Evolutionary conservation across 345 rosid genomes (phyloP).

Genomic region (Pistacia atlantica): DNA sequence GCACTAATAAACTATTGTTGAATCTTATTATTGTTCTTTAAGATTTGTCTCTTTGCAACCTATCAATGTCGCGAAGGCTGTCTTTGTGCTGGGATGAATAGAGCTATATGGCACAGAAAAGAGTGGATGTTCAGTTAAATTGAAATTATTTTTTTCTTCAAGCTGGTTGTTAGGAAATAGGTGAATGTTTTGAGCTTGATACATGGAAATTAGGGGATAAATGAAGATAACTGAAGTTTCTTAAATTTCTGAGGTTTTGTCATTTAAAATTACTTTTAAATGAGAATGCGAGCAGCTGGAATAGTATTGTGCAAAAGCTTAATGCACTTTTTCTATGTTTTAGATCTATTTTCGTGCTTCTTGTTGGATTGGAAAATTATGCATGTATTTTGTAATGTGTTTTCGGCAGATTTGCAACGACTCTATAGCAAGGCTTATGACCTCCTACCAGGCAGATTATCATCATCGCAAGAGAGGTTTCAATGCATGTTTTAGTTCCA

Average conservation of each 20-base stretch:
- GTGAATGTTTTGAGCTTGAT: neutral
- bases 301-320: no score
- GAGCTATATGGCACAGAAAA: neutral
- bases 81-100: neutral
- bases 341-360: no score
- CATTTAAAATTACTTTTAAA: no score
- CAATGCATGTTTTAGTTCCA: no score
- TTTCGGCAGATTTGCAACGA: no score
- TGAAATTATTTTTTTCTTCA: neutral
- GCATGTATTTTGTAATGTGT: no score
- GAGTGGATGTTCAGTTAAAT: slow-evolving; percentile 1
- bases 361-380: no score
- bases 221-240: neutral
- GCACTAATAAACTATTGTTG: neutral
- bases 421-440: no score
- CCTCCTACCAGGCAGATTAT: no score
- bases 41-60: slow-evolving; percentile 8
- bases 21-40: neutral
- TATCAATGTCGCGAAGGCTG: neutral
- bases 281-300: no score
- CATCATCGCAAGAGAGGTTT: no score
- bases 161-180: neutral
- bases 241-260: neutral
- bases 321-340: no score
- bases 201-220: neutral